phyloP scores from a whole-genome alignment of 805 yeast species.

The Nakazawaea siamensis region DNA sequence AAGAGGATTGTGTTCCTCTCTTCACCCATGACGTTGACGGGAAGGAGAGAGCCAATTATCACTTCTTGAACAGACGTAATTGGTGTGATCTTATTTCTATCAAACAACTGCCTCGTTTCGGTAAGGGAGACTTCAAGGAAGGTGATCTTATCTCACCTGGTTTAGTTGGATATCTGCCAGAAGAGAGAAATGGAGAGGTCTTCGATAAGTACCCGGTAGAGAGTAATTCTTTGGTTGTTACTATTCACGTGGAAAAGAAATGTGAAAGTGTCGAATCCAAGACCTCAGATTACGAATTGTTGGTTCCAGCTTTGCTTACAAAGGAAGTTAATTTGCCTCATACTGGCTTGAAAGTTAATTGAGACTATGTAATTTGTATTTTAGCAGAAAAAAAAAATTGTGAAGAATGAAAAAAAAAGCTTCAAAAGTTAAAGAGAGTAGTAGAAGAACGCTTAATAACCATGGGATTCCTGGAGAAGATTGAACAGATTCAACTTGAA shows the following conservation, averaged over 20 bases:
- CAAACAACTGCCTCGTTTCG: slow-evolving; percentile 21
- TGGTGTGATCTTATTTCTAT: slow-evolving; percentile 63
- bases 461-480: slow-evolving; percentile 46
- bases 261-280: slow-evolving; percentile 35
- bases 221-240: slow-evolving; percentile 51
- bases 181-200: slow-evolving; percentile 9
- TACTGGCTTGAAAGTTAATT: neutral
- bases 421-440: neutral
- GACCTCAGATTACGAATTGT: slow-evolving; percentile 58
- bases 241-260: slow-evolving; percentile 68
- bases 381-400: neutral
- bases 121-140: slow-evolving; percentile 13
- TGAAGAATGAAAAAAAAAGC: neutral
- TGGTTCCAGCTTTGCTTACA: slow-evolving; percentile 49
- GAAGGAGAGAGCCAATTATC: slow-evolving; percentile 30
- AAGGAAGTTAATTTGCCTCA: neutral
- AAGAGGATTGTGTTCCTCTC: slow-evolving; percentile 75
- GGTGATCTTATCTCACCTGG: slow-evolving; percentile 33
- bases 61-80: slow-evolving; percentile 58
- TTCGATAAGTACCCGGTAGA: slow-evolving; percentile 45
- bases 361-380: neutral
- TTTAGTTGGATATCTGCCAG: no score
- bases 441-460: neutral
- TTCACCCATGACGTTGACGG: slow-evolving; percentile 58
- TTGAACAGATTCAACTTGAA: slow-evolving; percentile 85